Evolutionary conservation across 805 yeast genomes (phyloP).

Genomic region (Lachancea lanzarotensis): DNA sequence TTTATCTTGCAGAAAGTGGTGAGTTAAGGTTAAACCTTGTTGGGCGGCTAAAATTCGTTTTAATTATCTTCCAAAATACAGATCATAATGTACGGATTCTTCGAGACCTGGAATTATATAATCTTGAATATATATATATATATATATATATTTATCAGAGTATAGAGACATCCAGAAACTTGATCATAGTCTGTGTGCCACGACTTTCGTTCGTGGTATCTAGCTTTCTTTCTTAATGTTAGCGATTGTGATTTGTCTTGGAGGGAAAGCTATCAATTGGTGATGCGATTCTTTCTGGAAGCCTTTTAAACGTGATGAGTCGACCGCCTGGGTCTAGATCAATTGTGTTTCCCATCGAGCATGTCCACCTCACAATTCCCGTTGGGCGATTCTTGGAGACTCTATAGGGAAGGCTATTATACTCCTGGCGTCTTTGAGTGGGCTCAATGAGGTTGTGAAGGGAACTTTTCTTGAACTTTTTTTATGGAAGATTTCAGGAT

Average conservation of each 20-base stretch:
- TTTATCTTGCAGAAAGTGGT: not conserved
- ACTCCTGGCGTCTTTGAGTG: conserved; percentile 1
- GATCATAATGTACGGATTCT: not conserved
- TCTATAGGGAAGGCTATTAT: conserved; percentile 8
- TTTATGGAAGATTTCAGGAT: not conserved
- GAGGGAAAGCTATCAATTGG: not conserved
- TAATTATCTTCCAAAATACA: not conserved
- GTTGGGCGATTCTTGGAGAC: not conserved
- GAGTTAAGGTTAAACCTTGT: not conserved
- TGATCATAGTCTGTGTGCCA: no score
- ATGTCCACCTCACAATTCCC: not conserved
- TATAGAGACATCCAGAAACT: no score
- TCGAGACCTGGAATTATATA: no score
- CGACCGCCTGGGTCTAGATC: conserved; percentile 1
- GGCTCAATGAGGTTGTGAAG: not conserved
- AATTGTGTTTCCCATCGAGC: not conserved
- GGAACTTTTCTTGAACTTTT: not conserved
- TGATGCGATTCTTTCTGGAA: not conserved
- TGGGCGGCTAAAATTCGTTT: not conserved
- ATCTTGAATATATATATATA: not conserved
- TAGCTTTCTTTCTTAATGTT: no score
- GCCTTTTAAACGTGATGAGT: not conserved
- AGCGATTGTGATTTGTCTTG: not conserved
- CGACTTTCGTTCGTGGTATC: no score
- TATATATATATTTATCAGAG: not conserved